Conservation (phyloP, 1,284 basidiomycete genomes). For the Neolentinus lepideus region DNA sequence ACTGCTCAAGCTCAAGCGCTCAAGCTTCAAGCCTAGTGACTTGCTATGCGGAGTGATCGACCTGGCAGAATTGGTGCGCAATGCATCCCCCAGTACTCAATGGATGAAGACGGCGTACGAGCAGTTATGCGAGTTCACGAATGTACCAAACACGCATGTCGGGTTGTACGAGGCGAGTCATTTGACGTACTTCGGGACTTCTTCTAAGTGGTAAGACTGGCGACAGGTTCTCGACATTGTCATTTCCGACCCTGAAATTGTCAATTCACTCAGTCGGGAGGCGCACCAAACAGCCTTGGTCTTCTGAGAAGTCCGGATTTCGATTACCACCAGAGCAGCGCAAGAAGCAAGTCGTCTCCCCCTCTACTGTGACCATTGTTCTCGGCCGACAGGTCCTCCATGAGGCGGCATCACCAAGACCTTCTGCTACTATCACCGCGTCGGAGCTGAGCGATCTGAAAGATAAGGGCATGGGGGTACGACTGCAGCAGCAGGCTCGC, state of each 20-base stretch:
- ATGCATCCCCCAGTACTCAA: conserved; percentile 80
- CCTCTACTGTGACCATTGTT: conserved; percentile 89
- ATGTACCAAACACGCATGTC: conserved; percentile 93
- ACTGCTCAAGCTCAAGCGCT: conserved; percentile 75
- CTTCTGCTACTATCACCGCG: conserved; percentile 59
- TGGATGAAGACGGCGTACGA: conserved; percentile 92
- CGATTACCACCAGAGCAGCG: conserved; percentile 77
- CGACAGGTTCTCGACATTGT: conserved; percentile 57
- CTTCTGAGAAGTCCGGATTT: conserved; percentile 95
- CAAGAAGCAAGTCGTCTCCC: conserved; percentile 73
- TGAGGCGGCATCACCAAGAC: conserved; percentile 51
- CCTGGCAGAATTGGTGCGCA: conserved; percentile 89
- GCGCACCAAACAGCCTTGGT: conserved; percentile 83
- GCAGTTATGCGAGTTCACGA: conserved; percentile 94
- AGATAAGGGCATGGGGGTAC: conserved; percentile 61
- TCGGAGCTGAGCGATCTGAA: conserved; percentile 62
- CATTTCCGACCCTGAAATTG: conserved; percentile 53
- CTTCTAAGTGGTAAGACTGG: conserved; percentile 18
- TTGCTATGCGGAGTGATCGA: conserved; percentile 95
- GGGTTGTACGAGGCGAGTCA: conserved; percentile 82
- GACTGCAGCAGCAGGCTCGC: conserved; percentile 64
- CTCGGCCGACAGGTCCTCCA: conserved; percentile 85
- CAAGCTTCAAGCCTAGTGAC: conserved; percentile 94
- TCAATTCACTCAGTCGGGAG: conserved; percentile 56
- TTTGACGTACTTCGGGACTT: conserved; percentile 7